These are phyloP conservation scores for Dioscorea alata DNA, from an alignment of 106 monocot species.

Conservation along the genomic window DNA sequence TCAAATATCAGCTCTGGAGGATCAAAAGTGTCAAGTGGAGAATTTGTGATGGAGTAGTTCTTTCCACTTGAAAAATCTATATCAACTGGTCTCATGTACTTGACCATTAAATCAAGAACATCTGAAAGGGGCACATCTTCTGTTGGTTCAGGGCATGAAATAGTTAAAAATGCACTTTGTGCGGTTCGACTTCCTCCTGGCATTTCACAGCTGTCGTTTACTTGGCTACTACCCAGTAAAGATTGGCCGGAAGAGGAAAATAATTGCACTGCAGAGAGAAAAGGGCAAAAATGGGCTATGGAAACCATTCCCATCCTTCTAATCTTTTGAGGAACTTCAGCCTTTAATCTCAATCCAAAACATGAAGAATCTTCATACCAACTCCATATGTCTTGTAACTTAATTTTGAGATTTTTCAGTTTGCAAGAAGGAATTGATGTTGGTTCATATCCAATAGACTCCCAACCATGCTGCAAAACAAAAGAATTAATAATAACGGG, in stretches of 20 bases:
- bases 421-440: neutral
- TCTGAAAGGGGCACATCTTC: neutral
- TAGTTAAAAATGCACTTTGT: neutral
- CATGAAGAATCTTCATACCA: slow-evolving; percentile 29
- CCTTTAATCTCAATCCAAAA: slow-evolving; percentile 23
- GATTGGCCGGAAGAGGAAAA: slow-evolving; percentile 10
- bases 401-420: slow-evolving; percentile 1
- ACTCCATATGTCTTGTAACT: slow-evolving; percentile 19
- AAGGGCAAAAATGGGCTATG: slow-evolving; percentile 24
- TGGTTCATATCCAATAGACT: neutral
- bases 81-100: neutral
- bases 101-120: neutral
- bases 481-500: slow-evolving; percentile 17
- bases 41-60: neutral
- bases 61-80: neutral
- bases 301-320: slow-evolving; percentile 5
- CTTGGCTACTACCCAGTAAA: neutral
- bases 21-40: slow-evolving; percentile 1
- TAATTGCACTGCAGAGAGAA: slow-evolving; percentile 27
- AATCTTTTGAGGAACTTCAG: slow-evolving; percentile 7
- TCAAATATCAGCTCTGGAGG: slow-evolving; percentile 24
- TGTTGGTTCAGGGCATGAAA: neutral
- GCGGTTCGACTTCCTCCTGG: neutral
- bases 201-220: neutral
- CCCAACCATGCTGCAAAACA: neutral